Conservation (phyloP, 139 green algal genomes). For the Nannochloris sp. region DNA sequence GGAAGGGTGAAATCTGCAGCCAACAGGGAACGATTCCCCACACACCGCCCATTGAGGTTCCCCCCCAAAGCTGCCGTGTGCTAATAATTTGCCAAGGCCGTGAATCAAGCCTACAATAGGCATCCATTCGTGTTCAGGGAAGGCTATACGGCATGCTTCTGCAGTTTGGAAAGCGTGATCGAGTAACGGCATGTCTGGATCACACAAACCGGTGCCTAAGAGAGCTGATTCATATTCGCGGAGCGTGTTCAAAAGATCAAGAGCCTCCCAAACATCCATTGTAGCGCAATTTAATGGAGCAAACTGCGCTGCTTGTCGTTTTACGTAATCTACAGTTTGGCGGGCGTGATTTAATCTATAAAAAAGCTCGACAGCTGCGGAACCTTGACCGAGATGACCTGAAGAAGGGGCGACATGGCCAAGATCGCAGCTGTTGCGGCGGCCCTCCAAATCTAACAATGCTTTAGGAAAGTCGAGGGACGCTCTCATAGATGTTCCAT, state of each 20-base stretch:
- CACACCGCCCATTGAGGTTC: conserved; percentile 82
- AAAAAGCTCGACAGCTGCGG: conserved; percentile 67
- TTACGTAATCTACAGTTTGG: conserved; percentile 80
- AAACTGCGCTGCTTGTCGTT: conserved; percentile 40
- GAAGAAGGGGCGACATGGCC: conserved; percentile 1
- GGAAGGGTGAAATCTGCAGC: conserved; percentile 66
- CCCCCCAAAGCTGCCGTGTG: conserved; percentile 57
- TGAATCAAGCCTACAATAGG: conserved; percentile 75
- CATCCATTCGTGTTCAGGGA: conserved; percentile 75
- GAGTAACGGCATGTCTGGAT: conserved; percentile 54
- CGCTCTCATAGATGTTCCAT: no score
- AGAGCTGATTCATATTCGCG: conserved; percentile 67
- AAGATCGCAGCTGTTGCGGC: background rate
- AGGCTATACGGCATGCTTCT: conserved; percentile 58
- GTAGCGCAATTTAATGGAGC: conserved; percentile 36
- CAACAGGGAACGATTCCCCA: conserved; percentile 78
- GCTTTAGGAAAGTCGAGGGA: no score
- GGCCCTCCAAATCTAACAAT: no score
- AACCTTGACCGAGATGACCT: conserved; percentile 31
- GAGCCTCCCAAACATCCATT: conserved; percentile 70
- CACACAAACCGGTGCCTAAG: conserved; percentile 12
- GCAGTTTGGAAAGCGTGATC: conserved; percentile 66
- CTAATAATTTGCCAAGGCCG: conserved; percentile 74
- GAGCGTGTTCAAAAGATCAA: conserved; percentile 55
- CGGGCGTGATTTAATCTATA: conserved; percentile 72